Base-by-base conservation (phyloP, 2,329 filamentous ascomycete species). In the Clarireedia homoeocarpa region DNA sequence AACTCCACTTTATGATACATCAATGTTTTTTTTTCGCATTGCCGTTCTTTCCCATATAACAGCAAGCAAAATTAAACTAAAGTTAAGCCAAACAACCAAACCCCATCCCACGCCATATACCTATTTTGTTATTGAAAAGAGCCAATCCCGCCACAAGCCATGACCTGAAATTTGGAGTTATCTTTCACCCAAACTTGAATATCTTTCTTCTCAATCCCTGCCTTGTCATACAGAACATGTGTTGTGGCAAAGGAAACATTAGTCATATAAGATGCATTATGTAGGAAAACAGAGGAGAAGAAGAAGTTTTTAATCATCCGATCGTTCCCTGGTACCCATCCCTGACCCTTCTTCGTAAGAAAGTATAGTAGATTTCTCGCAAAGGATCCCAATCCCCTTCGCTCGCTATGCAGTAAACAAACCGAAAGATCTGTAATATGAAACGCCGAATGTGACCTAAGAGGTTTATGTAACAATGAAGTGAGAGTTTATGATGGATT, bases 361-460 rank as follows among this genome's bases (percentile, higher is more conserved):
- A 60, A 62, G 60, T 61, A 59, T 60, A 62, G 59, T 56, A 65
- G 61, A 66, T 63, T 59, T 64, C 56, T 61, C 59, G 48, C n/a
- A 42, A 66, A 66, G 66, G 62, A 62, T 54, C 58, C 61, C 64
- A 59, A 60, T 58, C 64, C 55, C 66, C 62, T 50, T 68, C 67
- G 67, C 68, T 69, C 63, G 67, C 67, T 70, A 70, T 70, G 68
- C 67, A 69, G 61, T 65, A 62, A 67, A 68, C 59, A 63, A 66
- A 65, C 58, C 57, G 53, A 64, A 62, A 61, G 61, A 66, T 63
- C 56, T 63, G 57, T 58, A 58, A 62, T 58, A 63, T 57, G 44
- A 69, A 34, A 70, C 67, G 67, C 67, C 67, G 58, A 60, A 60
- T 60, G 59, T 66, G 62, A 60, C 55, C 63, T 55, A 56, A 63